phyloP scores from a whole-genome alignment of 202 grass and related monocot genomes.

The Carex arenaria region DNA sequence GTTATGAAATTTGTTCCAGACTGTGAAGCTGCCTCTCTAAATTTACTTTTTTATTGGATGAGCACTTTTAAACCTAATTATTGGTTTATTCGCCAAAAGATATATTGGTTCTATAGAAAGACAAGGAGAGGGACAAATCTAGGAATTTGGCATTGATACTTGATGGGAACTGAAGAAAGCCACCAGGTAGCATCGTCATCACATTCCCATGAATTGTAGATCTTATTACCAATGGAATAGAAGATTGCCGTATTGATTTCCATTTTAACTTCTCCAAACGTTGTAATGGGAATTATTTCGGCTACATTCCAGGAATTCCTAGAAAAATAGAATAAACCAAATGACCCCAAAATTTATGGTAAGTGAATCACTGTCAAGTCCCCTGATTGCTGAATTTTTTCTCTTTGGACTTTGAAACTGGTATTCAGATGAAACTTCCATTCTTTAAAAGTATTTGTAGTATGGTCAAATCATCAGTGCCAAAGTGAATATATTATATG shows the following conservation, averaged over 20 bases:
- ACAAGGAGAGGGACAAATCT: not conserved
- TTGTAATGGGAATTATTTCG: not conserved
- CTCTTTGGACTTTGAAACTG: not conserved
- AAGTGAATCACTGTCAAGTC: not conserved
- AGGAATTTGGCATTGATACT: not conserved
- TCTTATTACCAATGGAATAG: not conserved
- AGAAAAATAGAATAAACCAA: not conserved
- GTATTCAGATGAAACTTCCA: not conserved
- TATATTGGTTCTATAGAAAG: not conserved
- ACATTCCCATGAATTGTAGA: not conserved
- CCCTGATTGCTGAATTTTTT: not conserved
- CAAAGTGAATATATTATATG: not conserved
- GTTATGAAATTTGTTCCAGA: not conserved
- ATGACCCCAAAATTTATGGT: not conserved
- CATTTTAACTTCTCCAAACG: not conserved
- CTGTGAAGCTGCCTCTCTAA: not conserved
- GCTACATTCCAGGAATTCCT: not conserved
- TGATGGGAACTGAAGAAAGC: not conserved
- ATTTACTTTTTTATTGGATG: not conserved
- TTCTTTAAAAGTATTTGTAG: not conserved
- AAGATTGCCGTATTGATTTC: not conserved
- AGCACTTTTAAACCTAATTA: not conserved
- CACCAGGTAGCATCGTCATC: not conserved
- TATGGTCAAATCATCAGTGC: not conserved
- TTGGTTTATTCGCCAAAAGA: not conserved